These are phyloP conservation scores for Zymoseptoria crescenta DNA, from an alignment of 2,329 filamentous ascomycete species.

Conservation along the genomic window DNA sequence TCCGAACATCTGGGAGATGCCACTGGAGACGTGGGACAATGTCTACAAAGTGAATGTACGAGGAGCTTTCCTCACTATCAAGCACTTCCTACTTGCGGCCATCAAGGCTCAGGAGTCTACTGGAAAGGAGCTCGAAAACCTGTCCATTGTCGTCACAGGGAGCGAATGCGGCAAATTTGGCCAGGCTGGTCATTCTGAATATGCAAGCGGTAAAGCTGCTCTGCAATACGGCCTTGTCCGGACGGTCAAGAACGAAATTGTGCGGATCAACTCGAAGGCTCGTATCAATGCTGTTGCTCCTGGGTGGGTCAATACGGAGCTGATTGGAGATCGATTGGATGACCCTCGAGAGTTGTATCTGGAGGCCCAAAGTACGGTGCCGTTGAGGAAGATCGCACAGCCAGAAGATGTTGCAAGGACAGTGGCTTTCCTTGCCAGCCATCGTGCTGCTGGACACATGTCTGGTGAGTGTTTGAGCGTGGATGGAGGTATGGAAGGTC, in stretches of 20 bases:
- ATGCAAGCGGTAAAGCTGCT: conserved; percentile 45
- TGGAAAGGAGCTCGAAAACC: conserved; percentile 38
- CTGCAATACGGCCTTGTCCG: conserved; percentile 47
- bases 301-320: conserved; percentile 41
- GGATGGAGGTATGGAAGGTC: conserved; percentile 46
- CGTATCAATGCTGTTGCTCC: conserved; percentile 48
- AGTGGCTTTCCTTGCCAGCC: conserved; percentile 44
- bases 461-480: conserved; percentile 47
- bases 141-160: conserved; percentile 47
- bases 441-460: conserved; percentile 47
- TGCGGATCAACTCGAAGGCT: conserved; percentile 43
- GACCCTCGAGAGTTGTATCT: conserved; percentile 44
- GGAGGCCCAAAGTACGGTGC: conserved; percentile 44
- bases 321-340: conserved; percentile 44
- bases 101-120: conserved; percentile 32
- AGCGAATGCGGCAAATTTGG: conserved; percentile 47
- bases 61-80: conserved; percentile 49
- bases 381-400: conserved; percentile 41
- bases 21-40: conserved; percentile 45
- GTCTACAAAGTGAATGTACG: conserved; percentile 44
- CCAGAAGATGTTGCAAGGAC: conserved; percentile 43
- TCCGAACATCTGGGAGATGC: conserved; percentile 47
- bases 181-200: conserved; percentile 44
- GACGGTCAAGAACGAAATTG: conserved; percentile 49
- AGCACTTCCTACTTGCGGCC: conserved; percentile 45